Percentiles rank a stretch among this genome's conserved stretches.
phyloP scores from a whole-genome alignment of 768 basidiomycete species.

The Sporobolomyces phaffii region DNA sequence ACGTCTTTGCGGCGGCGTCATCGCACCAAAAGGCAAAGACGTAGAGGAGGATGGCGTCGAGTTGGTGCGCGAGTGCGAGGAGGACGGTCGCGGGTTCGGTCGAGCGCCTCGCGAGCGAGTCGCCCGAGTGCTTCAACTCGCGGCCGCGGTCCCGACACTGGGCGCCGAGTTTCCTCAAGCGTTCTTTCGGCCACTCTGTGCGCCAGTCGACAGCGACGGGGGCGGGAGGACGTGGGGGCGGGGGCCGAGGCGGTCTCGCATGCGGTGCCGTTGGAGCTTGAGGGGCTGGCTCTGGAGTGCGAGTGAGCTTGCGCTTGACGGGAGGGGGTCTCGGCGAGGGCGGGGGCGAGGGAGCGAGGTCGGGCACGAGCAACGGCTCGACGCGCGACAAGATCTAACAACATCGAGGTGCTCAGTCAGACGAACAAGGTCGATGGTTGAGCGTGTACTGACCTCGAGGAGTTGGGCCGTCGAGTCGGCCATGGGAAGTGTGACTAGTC shows the following conservation, averaged over 20 bases:
- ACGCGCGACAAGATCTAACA: slow-evolving; percentile 18
- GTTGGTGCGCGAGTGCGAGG: slow-evolving; percentile 64
- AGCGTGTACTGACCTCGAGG: background rate
- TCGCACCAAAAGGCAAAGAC: slow-evolving; percentile 76
- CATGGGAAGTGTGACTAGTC: no score
- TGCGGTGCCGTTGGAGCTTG: no score
- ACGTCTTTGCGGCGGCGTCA: slow-evolving; percentile 46
- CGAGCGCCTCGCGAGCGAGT: slow-evolving; percentile 55
- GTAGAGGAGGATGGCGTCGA: slow-evolving; percentile 77
- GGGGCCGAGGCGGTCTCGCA: no score
- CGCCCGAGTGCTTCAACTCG: slow-evolving; percentile 74
- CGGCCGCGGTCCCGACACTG: slow-evolving; percentile 63
- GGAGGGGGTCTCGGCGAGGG: slow-evolving; percentile 46
- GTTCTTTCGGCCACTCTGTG: slow-evolving; percentile 31
- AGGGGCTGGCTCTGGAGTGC: slow-evolving; percentile 46
- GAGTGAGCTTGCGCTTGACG: slow-evolving; percentile 44
- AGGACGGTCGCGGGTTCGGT: slow-evolving; percentile 53
- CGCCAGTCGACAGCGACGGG: slow-evolving; percentile 34
- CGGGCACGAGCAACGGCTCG: slow-evolving; percentile 26
- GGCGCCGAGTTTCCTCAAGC: slow-evolving; percentile 41
- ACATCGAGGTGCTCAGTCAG: background rate
- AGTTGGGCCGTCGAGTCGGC: background rate
- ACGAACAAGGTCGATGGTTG: no score
- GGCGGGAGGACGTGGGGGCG: background rate
- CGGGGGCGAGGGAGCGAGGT: slow-evolving; percentile 22